Percentiles rank a stretch among this genome's conserved stretches.
phyloP scores from a whole-genome alignment of 1,139 yeast species.

The Candida tetrigidarum region DNA sequence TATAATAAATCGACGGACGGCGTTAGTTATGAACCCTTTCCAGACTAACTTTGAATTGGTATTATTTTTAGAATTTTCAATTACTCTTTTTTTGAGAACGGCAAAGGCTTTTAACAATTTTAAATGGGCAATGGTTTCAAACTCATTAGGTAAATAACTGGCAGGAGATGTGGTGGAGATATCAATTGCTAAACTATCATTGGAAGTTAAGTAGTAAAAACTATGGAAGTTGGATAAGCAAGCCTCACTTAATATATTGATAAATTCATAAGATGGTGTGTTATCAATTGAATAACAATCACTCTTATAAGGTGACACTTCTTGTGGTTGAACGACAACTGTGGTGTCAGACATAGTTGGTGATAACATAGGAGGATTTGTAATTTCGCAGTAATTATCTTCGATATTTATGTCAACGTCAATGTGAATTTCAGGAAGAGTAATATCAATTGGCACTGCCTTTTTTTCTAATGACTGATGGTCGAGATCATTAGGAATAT shows the following conservation, averaged over 20 bases:
- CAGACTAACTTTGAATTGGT: conserved; percentile 24
- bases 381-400: not conserved
- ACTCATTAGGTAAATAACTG: conserved; percentile 3
- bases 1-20: conserved; percentile 32
- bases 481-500: too few species aligned
- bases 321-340: not conserved
- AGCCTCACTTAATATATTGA: not conserved
- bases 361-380: not conserved
- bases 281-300: not conserved
- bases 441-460: too few species aligned
- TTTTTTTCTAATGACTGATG: too few species aligned
- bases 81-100: conserved; percentile 23
- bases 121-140: conserved; percentile 28
- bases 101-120: conserved; percentile 34
- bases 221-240: not conserved
- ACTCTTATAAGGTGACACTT: not conserved
- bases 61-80: conserved; percentile 8
- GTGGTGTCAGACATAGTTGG: conserved; percentile 3
- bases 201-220: conserved; percentile 1
- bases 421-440: not conserved
- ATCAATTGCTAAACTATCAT: not conserved
- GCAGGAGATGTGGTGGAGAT: not conserved
- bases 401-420: conserved; percentile 1
- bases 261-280: not conserved
- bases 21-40: conserved; percentile 32